Evolutionary conservation across 306 rosid species (phyloP).

Genomic region (Lagenaria siceraria): DNA sequence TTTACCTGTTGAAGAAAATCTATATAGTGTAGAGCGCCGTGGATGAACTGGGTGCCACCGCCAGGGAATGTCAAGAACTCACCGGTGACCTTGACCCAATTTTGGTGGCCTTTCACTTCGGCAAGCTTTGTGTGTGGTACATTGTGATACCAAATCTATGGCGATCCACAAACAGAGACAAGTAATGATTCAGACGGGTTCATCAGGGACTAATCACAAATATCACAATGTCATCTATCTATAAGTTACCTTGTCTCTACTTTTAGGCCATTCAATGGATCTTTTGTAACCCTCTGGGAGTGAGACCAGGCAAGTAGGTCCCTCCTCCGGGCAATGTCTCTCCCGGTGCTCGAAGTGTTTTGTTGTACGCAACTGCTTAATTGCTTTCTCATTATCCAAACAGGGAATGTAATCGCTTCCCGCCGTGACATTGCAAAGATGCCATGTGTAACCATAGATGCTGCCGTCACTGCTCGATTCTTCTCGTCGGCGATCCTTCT

Average conservation of each 20-base stretch:
- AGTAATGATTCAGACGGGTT: neutral
- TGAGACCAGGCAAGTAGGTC: conserved; percentile 73
- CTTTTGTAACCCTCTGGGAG: conserved; percentile 49
- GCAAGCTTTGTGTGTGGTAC: conserved; percentile 68
- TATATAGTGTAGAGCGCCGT: conserved; percentile 86
- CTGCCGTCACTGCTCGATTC: conserved; percentile 25
- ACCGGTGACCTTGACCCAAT: conserved; percentile 84
- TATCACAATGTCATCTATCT: neutral
- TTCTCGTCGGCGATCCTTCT: conserved; percentile 60
- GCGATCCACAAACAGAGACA: neutral
- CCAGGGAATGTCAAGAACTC: conserved; percentile 89
- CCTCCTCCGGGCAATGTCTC: conserved; percentile 73
- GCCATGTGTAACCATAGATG: conserved; percentile 39
- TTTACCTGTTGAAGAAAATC: conserved; percentile 65
- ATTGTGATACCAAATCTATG: conserved; percentile 73
- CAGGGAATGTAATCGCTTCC: conserved; percentile 80
- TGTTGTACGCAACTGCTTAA: conserved; percentile 32
- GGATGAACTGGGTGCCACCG: conserved; percentile 91
- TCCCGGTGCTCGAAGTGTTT: conserved; percentile 76
- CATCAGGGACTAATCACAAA: neutral
- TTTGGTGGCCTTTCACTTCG: conserved; percentile 90
- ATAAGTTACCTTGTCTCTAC: conserved; percentile 59
- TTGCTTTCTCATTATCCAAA: conserved; percentile 71
- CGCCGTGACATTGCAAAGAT: conserved; percentile 51
- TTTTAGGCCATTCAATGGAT: conserved; percentile 52